Evolutionary conservation across 805 yeast species (phyloP).

Genomic region (Debaryomyces castellii): DNA sequence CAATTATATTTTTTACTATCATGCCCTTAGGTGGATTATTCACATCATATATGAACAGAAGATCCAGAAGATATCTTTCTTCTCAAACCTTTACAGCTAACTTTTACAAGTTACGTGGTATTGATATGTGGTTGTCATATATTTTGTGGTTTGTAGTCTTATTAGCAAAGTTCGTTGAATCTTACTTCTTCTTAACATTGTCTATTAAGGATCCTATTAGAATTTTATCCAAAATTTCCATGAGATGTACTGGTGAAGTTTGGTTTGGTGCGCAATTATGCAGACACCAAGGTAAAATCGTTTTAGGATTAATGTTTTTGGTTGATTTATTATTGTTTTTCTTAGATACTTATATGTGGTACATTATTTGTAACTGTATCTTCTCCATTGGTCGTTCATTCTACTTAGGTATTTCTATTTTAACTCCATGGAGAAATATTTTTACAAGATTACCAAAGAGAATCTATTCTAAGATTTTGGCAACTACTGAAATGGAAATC

Average conservation of each 20-base stretch:
- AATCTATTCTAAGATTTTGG: constrained; percentile 95
- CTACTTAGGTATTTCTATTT: constrained; percentile 96
- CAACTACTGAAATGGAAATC: constrained; percentile 98
- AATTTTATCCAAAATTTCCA: constrained; percentile 74
- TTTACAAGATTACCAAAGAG: constrained; percentile 98
- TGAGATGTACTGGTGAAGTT: constrained; percentile 95
- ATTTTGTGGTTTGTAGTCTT: constrained; percentile 88
- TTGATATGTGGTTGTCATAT: constrained; percentile 96
- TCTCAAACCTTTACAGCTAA: constrained; percentile 96
- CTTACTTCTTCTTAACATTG: constrained; percentile 86
- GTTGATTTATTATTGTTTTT: constrained; percentile 95
- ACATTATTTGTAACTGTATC: constrained; percentile 89
- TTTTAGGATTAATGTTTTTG: constrained; percentile 86
- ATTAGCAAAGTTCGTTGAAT: constrained; percentile 84
- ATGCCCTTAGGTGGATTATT: constrained; percentile 98
- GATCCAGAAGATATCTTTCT: constrained; percentile 84
- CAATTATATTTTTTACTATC: constrained; percentile 80
- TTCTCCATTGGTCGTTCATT: constrained; percentile 97
- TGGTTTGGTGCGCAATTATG: constrained; percentile 83
- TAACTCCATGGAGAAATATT: constrained; percentile 99
- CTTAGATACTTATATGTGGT: constrained; percentile 99
- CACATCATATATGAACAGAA: constrained; percentile 85
- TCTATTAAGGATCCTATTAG: constrained; percentile 94
- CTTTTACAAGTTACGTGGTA: constrained; percentile 74
- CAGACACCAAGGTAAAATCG: constrained; percentile 82